Base-by-base conservation (phyloP, 345 rosid genomes). In the Arabis hirsuta region DNA sequence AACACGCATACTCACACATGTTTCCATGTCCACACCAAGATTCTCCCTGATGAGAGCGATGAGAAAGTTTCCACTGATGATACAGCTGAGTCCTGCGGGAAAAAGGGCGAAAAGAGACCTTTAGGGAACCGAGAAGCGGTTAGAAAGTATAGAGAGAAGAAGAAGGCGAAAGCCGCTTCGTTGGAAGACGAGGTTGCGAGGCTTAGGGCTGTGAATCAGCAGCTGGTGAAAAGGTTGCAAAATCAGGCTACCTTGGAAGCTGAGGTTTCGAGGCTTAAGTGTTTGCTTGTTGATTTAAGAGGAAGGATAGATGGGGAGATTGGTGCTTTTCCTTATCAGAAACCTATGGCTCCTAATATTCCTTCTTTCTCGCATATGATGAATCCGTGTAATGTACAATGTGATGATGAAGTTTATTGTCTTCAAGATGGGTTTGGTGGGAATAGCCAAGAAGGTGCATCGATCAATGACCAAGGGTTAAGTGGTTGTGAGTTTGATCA, bases 281-380 rank as follows among this genome's bases (percentile, higher is more conserved):
- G 98, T 83, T 82, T 95, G 83, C 97, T 92, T 73, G 98, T 92
- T 56, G 99, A 95, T 64, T 83, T 95, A 12, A 82, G 97, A 56
- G 99, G 99, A 24, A 86, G 99, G 72, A 95, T 95, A 6, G 99
- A 95, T 67, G 98, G 99, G 65, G 99, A 92, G 74, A 95, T 95
- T 53, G 98, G 99, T 19, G 74, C 92, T 19, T 95, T 95, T 72
- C 99, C 99, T 19, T 92, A 95, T 74, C 98, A 92, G 83, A 95
- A 90, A 73, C 57, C 90, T 1, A 46, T 74, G 36, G 78, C 75
- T 79, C 69, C 78, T 19, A 84, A 77, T 67, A 32, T 82, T 65
- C 73, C 84, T 3, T 77, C 81, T 42, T 80, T 81, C 66, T 81
- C 90, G 4, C 83, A 82, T 71, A 80, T 86, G 84, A 81, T 90